These are phyloP conservation scores for Schizochytrium sp. DNA, from an alignment of 108 stramenopile genomes.

Conservation along the genomic window DNA sequence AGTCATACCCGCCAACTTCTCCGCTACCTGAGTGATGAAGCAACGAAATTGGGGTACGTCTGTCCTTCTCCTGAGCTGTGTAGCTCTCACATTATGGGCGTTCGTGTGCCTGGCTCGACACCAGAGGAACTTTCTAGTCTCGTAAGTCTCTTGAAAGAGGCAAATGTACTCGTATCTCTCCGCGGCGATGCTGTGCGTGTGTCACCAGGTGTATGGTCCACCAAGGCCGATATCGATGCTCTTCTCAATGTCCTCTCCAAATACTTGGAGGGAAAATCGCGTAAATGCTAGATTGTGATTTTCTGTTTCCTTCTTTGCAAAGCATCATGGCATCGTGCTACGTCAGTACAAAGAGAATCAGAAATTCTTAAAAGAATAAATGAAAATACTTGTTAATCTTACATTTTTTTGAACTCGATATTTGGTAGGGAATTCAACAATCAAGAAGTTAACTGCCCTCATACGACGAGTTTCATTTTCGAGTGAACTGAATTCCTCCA, in stretches of 20 bases:
- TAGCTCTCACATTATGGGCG: slow-evolving; percentile 2
- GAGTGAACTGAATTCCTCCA: too few species aligned
- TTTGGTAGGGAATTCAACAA: too few species aligned
- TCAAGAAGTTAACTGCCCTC: too few species aligned
- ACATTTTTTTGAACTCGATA: too few species aligned
- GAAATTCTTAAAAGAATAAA: too few species aligned
- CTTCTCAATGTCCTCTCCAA: background rate
- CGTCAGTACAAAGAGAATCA: too few species aligned
- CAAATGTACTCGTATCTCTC: background rate
- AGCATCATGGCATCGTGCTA: too few species aligned
- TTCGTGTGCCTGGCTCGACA: slow-evolving; percentile 14
- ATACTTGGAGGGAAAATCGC: too few species aligned
- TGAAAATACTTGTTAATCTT: too few species aligned
- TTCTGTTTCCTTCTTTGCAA: too few species aligned
- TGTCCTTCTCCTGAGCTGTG: background rate
- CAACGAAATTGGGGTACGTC: background rate
- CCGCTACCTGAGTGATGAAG: background rate
- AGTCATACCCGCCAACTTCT: background rate
- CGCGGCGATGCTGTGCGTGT: slow-evolving; percentile 20
- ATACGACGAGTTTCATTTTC: too few species aligned
- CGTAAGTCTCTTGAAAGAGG: background rate
- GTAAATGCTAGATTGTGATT: too few species aligned
- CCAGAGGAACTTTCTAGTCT: slow-evolving; percentile 7
- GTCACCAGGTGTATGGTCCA: slow-evolving; percentile 11
- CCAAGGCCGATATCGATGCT: background rate